Conservation (phyloP, 2,329 filamentous ascomycete genomes). For the Fusarium pseudoanthophilum region DNA sequence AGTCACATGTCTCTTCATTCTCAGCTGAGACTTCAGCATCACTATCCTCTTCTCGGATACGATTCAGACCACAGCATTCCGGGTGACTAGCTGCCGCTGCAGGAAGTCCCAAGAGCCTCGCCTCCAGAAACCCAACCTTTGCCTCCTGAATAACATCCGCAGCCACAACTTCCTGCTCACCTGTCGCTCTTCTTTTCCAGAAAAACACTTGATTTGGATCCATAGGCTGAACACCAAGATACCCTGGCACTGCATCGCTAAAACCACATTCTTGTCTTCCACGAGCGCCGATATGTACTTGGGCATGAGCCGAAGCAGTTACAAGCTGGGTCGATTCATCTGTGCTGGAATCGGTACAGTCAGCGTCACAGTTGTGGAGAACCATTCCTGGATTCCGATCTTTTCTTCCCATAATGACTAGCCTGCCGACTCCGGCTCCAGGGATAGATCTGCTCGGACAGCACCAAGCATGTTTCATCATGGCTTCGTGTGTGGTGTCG, state of each 20-base stretch:
- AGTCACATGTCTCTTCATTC: background rate
- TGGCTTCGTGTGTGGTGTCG: background rate
- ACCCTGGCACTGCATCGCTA: background rate
- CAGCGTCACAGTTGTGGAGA: background rate
- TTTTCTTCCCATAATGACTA: background rate
- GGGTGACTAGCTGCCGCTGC: background rate
- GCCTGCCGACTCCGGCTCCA: background rate
- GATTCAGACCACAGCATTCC: background rate
- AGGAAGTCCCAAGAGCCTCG: background rate
- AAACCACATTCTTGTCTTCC: background rate
- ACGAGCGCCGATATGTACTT: background rate
- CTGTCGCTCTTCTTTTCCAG: background rate
- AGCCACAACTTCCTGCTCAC: background rate
- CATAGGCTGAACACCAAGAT: background rate
- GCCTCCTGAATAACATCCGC: background rate
- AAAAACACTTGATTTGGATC: background rate
- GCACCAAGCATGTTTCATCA: background rate
- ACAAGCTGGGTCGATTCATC: background rate
- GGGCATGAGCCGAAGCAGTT: background rate
- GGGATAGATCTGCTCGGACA: background rate
- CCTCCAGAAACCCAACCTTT: background rate
- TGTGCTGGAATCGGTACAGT: fast-evolving
- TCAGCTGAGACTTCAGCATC: background rate
- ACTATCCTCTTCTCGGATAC: fast-evolving
- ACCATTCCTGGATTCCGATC: background rate